Evolutionary conservation across 2,329 filamentous ascomycete species (phyloP).

Genomic region (Chaetomium globosum): DNA sequence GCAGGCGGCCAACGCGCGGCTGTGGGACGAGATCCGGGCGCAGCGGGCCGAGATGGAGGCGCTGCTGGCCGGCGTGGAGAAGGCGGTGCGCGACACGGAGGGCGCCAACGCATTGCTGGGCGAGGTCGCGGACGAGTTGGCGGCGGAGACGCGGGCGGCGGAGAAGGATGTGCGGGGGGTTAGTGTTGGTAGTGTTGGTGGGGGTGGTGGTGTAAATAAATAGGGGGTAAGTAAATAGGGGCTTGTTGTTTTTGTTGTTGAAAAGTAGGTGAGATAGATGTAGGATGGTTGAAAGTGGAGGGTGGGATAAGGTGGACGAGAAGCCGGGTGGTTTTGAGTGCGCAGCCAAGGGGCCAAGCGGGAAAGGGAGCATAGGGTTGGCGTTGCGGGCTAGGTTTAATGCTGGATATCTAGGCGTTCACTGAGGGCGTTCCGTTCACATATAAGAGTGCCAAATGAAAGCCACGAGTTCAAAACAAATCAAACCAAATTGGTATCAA

Average conservation of each 20-base stretch:
- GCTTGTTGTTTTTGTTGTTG: background rate
- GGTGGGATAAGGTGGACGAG: background rate
- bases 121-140: constrained; percentile 51
- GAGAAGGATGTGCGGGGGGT: constrained; percentile 47
- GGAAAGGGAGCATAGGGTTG: background rate
- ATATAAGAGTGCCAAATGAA: background rate
- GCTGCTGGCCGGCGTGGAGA: constrained; percentile 55
- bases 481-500: constrained; percentile 9
- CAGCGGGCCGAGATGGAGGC: constrained; percentile 60
- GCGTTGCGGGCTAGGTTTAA: constrained; percentile 1
- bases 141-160: constrained; percentile 52
- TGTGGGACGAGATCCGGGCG: constrained; percentile 54
- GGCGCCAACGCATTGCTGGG: constrained; percentile 55
- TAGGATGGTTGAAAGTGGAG: background rate
- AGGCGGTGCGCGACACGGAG: constrained; percentile 57
- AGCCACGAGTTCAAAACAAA: background rate
- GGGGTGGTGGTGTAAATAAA: background rate
- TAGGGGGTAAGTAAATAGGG: background rate
- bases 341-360: background rate
- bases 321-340: background rate
- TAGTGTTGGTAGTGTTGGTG: background rate
- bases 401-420: constrained; percentile 10
- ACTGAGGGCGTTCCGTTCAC: background rate
- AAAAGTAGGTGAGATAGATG: background rate
- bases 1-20: constrained; percentile 58